Evolutionary conservation across 2,329 filamentous ascomycete species (phyloP).

Genomic region (Immersiporthe knoxdaviesiana): DNA sequence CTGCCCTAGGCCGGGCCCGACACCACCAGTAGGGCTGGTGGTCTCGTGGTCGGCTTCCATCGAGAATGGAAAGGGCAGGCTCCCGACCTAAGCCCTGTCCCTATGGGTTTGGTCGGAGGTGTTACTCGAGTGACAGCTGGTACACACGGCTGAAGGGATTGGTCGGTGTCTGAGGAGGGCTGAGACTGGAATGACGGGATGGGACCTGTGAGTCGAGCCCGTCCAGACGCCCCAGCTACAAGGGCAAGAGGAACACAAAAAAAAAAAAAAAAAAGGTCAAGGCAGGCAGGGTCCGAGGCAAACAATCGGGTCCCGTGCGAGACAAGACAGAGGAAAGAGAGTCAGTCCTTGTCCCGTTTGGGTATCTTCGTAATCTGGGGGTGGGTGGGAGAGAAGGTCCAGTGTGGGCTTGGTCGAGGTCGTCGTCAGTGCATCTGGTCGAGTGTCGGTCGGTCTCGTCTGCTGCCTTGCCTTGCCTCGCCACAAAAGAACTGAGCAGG

Average conservation of each 20-base stretch:
- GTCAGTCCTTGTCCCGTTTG: conserved; percentile 4
- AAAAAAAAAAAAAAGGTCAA: neutral
- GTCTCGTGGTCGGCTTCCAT: conserved; percentile 30
- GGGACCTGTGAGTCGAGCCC: conserved; percentile 5
- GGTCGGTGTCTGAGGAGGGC: conserved; percentile 4
- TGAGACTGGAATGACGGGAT: conserved; percentile 29
- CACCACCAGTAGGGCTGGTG: conserved; percentile 15
- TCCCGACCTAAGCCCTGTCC: conserved; percentile 17
- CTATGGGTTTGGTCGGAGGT: neutral
- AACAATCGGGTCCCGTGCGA: neutral
- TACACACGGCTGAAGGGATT: conserved; percentile 11
- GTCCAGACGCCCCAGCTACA: neutral
- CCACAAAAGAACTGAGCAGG: conserved; percentile 13
- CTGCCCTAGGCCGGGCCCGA: conserved; percentile 5
- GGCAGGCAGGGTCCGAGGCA: conserved; percentile 7
- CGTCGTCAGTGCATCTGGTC: conserved; percentile 15
- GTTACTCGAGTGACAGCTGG: conserved; percentile 7
- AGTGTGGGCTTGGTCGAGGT: conserved; percentile 10
- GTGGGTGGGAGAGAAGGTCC: conserved; percentile 1
- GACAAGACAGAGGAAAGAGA: neutral
- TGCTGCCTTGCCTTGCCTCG: conserved; percentile 11
- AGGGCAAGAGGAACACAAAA: neutral
- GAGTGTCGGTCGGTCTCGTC: conserved; percentile 5
- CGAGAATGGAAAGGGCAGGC: conserved; percentile 21
- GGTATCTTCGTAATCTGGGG: conserved; percentile 5